These are phyloP conservation scores for Fusarium tanahbumbuense DNA, from an alignment of 2,329 filamentous ascomycete species.

Conservation along the genomic window DNA sequence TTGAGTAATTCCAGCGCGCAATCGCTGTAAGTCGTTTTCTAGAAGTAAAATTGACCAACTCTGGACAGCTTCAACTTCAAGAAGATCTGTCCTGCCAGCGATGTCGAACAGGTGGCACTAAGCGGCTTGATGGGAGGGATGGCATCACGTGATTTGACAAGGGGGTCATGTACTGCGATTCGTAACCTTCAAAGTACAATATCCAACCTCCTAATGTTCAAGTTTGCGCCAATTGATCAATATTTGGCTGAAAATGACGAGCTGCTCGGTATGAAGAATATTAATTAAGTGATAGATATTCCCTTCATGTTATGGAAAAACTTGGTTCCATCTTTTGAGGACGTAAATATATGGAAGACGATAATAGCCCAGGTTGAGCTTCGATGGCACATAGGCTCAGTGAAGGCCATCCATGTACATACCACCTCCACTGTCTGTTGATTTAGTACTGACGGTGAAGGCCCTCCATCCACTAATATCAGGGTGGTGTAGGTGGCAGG, in stretches of 20 bases:
- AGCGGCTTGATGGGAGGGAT: slow-evolving; percentile 40
- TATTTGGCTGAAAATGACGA: neutral
- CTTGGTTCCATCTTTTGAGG: neutral
- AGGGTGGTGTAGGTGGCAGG: neutral
- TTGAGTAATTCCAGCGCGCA: slow-evolving; percentile 44
- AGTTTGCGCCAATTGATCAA: neutral
- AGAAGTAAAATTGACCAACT: slow-evolving; percentile 47
- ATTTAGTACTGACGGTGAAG: neutral
- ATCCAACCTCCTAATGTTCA: neutral
- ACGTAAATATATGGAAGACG: neutral
- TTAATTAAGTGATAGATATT: neutral
- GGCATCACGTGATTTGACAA: slow-evolving; percentile 50
- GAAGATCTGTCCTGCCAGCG: slow-evolving; percentile 54
- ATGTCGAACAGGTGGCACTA: slow-evolving; percentile 57
- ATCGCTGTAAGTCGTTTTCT: slow-evolving; percentile 45
- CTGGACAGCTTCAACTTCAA: slow-evolving; percentile 49
- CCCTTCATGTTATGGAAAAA: too few species aligned
- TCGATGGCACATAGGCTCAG: too few species aligned
- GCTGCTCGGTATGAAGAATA: neutral
- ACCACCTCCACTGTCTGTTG: neutral
- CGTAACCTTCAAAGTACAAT: neutral
- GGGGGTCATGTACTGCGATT: slow-evolving; percentile 14
- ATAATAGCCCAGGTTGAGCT: neutral
- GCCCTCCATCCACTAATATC: neutral
- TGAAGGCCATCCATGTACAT: neutral